Percentiles rank a stretch among this genome's conserved stretches.
Evolutionary conservation across 495 filamentous ascomycete genomes (phyloP).

Genomic region (Mytilinidion resinicola): DNA sequence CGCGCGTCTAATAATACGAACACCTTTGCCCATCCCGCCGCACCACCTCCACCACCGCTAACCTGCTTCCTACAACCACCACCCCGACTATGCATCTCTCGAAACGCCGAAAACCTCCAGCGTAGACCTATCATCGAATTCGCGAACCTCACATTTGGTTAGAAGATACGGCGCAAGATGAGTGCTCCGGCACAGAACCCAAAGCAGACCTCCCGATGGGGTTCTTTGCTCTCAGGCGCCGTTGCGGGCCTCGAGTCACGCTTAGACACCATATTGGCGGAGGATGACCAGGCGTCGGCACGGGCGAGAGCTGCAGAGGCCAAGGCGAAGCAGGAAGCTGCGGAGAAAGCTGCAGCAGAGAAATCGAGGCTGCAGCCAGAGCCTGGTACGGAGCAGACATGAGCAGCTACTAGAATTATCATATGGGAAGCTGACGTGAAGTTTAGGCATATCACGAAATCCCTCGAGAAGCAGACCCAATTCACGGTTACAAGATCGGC

Average conservation of each 20-base stretch:
- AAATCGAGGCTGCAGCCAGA: slow-evolving; percentile 23
- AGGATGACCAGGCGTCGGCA: slow-evolving; percentile 48
- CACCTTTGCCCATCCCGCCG: not conserved
- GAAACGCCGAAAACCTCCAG: not conserved
- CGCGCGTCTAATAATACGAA: not conserved
- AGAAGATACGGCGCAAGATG: slow-evolving; percentile 6
- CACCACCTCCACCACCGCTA: not conserved
- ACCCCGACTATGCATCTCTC: slow-evolving; percentile 1
- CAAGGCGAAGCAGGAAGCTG: slow-evolving; percentile 21
- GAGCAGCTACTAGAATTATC: not conserved
- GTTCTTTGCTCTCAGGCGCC: slow-evolving; percentile 82
- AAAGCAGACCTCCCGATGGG: slow-evolving; percentile 54
- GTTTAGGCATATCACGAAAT: slow-evolving; percentile 19
- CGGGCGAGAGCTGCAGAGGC: slow-evolving; percentile 31
- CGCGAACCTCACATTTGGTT: not conserved
- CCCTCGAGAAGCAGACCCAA: slow-evolving; percentile 49
- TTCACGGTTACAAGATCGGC: slow-evolving; percentile 77
- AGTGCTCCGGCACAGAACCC: slow-evolving; percentile 12
- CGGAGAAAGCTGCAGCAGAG: slow-evolving; percentile 21
- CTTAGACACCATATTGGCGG: slow-evolving; percentile 84
- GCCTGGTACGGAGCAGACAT: slow-evolving; percentile 12
- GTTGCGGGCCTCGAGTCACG: slow-evolving; percentile 91
- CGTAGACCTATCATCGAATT: not conserved
- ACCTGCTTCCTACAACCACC: not conserved
- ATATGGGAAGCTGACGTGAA: slow-evolving; percentile 1